Evolutionary conservation across 805 yeast genomes (phyloP).

Genomic region (Starmerella stigmatis): DNA sequence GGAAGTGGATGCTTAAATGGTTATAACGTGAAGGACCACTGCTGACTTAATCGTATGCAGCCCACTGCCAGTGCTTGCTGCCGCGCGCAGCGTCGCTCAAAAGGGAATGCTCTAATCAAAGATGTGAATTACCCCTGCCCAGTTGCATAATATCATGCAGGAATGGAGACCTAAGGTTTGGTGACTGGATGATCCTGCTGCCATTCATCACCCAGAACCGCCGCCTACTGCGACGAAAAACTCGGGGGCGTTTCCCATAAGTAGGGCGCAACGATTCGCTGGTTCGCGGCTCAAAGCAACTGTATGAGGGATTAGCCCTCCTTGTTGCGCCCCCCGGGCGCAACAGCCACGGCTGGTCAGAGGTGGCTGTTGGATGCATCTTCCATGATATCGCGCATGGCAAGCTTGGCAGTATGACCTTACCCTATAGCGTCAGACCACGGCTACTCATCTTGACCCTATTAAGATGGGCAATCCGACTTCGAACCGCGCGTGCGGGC

Average conservation of each 20-base stretch:
- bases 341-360: not conserved
- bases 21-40: conserved; percentile 18
- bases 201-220: not conserved
- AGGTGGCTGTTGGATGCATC: not conserved
- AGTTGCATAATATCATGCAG: conserved; percentile 5
- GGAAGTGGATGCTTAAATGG: conserved; percentile 8
- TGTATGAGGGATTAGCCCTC: too few relatives aligned
- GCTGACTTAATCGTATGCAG: conserved; percentile 20
- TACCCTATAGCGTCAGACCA: not conserved
- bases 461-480: not conserved
- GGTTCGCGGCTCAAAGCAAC: too few relatives aligned
- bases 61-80: conserved; percentile 19
- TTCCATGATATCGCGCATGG: conserved; percentile 6
- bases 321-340: not conserved
- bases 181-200: not conserved
- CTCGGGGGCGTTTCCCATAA: too few relatives aligned
- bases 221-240: too few relatives aligned
- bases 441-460: not conserved
- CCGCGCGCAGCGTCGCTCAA: conserved; percentile 19
- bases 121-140: conserved; percentile 13
- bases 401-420: conserved; percentile 1
- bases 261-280: too few relatives aligned
- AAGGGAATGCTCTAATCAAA: conserved; percentile 23
- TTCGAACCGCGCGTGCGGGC: too few relatives aligned
- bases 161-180: not conserved